Base-by-base conservation (phyloP, 768 basidiomycete species). In the Rhodocollybia butyracea region DNA sequence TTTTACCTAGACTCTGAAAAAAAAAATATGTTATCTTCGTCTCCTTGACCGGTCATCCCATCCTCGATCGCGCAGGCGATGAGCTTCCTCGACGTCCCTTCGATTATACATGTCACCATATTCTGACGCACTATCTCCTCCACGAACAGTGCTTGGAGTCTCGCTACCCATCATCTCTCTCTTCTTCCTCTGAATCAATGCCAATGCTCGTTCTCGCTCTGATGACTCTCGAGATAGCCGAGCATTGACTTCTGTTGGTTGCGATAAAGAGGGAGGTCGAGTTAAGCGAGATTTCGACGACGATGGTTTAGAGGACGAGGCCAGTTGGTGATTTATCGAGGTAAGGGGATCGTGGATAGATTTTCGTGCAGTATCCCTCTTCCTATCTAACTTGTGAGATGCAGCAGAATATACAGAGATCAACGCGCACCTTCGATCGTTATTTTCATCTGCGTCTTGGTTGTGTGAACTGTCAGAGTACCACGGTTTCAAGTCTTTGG, bases 401-500 rank as follows among this genome's bases (percentile, higher is more conserved):
- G 13, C 1, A 51, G 12, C 46, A 8, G 7, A 15, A 30, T 34
- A 21, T 21, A n/a, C 15, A 32, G 24, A 48, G 38, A 6, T 2
- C 21, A 5, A 36, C 19, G 57, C 68, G 32, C 54, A 78, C 80
- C 75, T 67, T 60, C 64, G 66, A 54, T 76, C 75, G 1, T 64
- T 59, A 41, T 73, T 70, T 13, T 68, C 57, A 3, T 60, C 59
- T 29, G 62, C 59, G 41, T 72, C 64, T 50, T 68, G 61, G 11
- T 58, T 26, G 4, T 62, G 59, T 10, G 52, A 51, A 15, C 39
- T 30, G 0, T 68, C 68, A 15, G 78, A 78, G 66, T 94, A 94
- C 91, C 91, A 94, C 5, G 91, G 90, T 22, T 83, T 85, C 11
- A 91, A 79, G 58, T 94, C 91, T 62, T 90, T 87, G 5, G 76